These are phyloP conservation scores for Paraphoma sp. DNA, from an alignment of 2,329 filamentous ascomycete genomes.

Conservation along the genomic window DNA sequence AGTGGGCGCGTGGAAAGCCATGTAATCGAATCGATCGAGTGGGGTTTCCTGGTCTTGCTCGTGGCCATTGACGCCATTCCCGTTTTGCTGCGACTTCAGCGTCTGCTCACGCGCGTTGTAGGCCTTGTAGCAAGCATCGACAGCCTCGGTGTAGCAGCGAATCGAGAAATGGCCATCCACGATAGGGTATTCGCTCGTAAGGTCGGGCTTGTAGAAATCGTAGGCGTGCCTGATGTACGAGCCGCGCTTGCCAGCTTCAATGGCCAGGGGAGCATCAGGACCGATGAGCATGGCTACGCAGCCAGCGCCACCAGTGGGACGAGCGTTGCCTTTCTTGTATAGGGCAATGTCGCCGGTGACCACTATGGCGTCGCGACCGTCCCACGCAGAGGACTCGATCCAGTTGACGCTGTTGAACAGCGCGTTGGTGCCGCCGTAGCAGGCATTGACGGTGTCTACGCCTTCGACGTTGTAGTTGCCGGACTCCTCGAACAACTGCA, in stretches of 20 bases:
- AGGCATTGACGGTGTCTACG: slow-evolving; percentile 61
- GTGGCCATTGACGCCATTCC: slow-evolving; percentile 45
- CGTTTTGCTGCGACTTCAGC: slow-evolving; percentile 53
- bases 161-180: slow-evolving; percentile 62
- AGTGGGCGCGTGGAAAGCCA: slow-evolving; percentile 62
- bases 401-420: slow-evolving; percentile 62
- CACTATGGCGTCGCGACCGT: slow-evolving; percentile 60
- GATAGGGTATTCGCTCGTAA: slow-evolving; percentile 61
- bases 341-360: slow-evolving; percentile 61
- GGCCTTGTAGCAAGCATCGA: slow-evolving; percentile 61
- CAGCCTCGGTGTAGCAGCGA: slow-evolving; percentile 60
- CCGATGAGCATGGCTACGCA: slow-evolving; percentile 62
- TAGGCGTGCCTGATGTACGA: slow-evolving; percentile 60
- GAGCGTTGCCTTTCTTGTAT: slow-evolving; percentile 61
- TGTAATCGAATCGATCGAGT: slow-evolving; percentile 61
- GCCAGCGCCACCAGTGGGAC: slow-evolving; percentile 60
- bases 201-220: slow-evolving; percentile 63
- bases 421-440: slow-evolving; percentile 62
- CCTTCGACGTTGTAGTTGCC: slow-evolving; percentile 62
- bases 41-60: slow-evolving; percentile 51
- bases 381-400: slow-evolving; percentile 62
- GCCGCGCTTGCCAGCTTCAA: slow-evolving; percentile 59
- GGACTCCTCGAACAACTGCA: slow-evolving; percentile 59
- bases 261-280: slow-evolving; percentile 57
- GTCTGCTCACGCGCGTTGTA: slow-evolving; percentile 58